These are phyloP conservation scores for Gossypium schwendimanii DNA, from an alignment of 441 rosid genomes.

Conservation along the genomic window DNA sequence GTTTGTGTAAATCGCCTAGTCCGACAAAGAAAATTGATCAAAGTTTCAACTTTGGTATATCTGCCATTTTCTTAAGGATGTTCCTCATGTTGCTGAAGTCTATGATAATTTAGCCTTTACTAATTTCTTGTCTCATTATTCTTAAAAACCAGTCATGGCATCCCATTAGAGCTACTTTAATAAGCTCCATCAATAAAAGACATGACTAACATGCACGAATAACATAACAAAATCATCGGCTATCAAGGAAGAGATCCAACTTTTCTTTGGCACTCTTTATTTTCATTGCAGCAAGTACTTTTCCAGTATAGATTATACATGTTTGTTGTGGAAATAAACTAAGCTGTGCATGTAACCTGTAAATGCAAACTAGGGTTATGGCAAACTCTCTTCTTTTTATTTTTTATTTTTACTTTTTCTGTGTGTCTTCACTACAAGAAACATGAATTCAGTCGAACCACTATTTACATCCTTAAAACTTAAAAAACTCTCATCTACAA, in stretches of 20 bases:
- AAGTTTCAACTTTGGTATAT: not conserved
- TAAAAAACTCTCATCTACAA: not conserved
- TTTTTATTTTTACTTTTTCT: too few relatives aligned
- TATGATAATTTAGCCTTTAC: not conserved
- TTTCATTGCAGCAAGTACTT: not conserved
- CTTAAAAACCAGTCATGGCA: not conserved
- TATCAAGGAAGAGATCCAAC: too few relatives aligned
- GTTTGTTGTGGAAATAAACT: not conserved
- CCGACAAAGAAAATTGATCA: not conserved
- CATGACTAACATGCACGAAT: too few relatives aligned
- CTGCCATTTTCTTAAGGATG: not conserved
- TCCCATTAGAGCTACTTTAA: not conserved
- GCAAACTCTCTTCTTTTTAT: too few relatives aligned
- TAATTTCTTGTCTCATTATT: not conserved
- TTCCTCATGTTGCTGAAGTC: not conserved
- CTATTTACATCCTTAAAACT: not conserved
- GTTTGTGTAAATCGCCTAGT: not conserved
- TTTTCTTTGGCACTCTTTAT: not conserved
- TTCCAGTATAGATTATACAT: not conserved
- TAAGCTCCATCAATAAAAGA: too few relatives aligned
- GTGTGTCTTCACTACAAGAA: not conserved
- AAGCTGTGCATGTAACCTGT: not conserved
- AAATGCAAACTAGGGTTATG: too few relatives aligned
- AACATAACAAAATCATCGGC: too few relatives aligned
- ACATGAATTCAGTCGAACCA: not conserved